Evolutionary conservation across 108 stramenopile genomes (phyloP).

Genomic region (Aurantiochytrium sp.): DNA sequence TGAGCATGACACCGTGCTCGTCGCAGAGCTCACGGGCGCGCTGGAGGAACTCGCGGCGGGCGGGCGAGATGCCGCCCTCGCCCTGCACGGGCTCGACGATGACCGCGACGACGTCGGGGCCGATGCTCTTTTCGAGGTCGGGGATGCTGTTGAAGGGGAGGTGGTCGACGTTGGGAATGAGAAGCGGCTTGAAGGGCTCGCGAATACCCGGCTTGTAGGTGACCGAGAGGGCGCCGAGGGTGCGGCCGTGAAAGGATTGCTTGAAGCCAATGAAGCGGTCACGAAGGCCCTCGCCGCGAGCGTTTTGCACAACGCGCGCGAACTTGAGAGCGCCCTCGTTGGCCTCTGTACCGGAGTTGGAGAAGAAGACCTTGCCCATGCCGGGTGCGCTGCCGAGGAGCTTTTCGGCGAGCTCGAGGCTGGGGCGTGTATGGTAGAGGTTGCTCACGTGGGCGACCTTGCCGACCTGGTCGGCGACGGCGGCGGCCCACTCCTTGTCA

Average conservation of each 20-base stretch:
- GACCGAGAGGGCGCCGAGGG: slow-evolving; percentile 80
- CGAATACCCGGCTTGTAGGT: slow-evolving; percentile 85
- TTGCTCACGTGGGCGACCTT: slow-evolving; percentile 80
- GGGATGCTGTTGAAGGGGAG: slow-evolving; percentile 78
- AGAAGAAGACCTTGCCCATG: slow-evolving; percentile 82
- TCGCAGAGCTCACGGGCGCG: slow-evolving; percentile 69
- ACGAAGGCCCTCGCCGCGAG: background rate
- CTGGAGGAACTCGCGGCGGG: slow-evolving; percentile 65
- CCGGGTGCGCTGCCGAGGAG: slow-evolving; percentile 65
- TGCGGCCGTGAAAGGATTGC: slow-evolving; percentile 88
- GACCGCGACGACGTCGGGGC: slow-evolving; percentile 77
- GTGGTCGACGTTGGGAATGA: slow-evolving; percentile 59
- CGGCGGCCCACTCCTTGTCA: slow-evolving; percentile 64
- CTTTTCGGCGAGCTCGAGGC: slow-evolving; percentile 83
- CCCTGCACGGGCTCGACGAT: slow-evolving; percentile 92
- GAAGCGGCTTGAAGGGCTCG: slow-evolving; percentile 36
- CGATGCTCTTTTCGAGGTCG: slow-evolving; percentile 61
- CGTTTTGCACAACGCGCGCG: slow-evolving; percentile 44
- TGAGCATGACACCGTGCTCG: slow-evolving; percentile 74
- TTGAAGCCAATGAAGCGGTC: slow-evolving; percentile 63
- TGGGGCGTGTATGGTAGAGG: slow-evolving; percentile 79
- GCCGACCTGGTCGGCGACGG: slow-evolving; percentile 74
- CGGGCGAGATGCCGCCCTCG: slow-evolving; percentile 90
- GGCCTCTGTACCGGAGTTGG: slow-evolving; percentile 92
- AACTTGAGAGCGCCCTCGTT: slow-evolving; percentile 94